Percentiles rank a stretch among this genome's conserved stretches.
Conservation (phyloP, 225 moss, liverwort and hornwort species). For the Marchantia paleacea region DNA sequence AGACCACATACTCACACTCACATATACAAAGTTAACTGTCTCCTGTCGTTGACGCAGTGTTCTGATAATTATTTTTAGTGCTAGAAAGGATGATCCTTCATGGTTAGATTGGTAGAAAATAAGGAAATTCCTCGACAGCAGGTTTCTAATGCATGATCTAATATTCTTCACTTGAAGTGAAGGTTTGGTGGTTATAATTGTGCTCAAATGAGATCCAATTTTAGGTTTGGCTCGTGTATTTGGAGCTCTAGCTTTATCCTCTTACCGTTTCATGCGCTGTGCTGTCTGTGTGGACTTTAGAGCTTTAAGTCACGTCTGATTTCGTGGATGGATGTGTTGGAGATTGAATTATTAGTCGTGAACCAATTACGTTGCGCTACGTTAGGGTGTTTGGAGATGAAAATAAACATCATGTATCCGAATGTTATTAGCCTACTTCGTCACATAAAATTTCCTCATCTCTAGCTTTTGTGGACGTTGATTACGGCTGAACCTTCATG, state of each 20-base stretch:
- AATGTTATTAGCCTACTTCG: no score
- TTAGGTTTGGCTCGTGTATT: not conserved
- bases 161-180: not conserved
- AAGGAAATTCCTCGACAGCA: not conserved
- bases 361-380: not conserved
- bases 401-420: no score
- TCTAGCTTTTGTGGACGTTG: no score
- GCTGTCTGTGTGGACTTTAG: not conserved
- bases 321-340: not conserved
- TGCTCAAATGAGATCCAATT: not conserved
- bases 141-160: not conserved
- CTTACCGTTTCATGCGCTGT: not conserved
- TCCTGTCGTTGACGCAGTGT: not conserved
- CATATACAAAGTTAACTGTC: slow-evolving; percentile 18
- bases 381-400: no score
- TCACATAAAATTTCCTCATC: no score
- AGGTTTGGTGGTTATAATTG: not conserved
- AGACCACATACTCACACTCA: slow-evolving; percentile 12
- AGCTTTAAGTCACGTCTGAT: no score
- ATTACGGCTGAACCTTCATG: no score
- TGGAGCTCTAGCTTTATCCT: not conserved
- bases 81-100: not conserved
- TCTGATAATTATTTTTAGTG: not conserved
- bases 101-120: not conserved
- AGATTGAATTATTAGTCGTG: not conserved